Percentiles rank a stretch among this genome's conserved stretches.
phyloP scores from a whole-genome alignment of 257 asterid genomes.

The Hygrophila difformis region DNA sequence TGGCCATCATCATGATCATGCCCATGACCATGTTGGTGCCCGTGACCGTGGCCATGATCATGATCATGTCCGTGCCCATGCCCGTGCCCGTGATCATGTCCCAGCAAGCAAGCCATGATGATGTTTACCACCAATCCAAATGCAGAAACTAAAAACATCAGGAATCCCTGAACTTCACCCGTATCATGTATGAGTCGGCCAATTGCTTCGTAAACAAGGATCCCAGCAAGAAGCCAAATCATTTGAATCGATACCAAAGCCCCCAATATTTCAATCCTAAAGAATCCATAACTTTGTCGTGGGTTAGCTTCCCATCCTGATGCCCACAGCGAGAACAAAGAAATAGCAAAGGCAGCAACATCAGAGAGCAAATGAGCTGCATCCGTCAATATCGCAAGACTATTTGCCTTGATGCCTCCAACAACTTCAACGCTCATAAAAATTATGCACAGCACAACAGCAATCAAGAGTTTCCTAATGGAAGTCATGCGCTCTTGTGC shows the following conservation, averaged over 20 bases:
- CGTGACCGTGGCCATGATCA: conserved; percentile 79
- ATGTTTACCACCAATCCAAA: conserved; percentile 60
- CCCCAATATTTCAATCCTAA: conserved; percentile 66
- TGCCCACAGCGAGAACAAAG: conserved; percentile 68
- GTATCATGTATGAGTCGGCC: conserved; percentile 37
- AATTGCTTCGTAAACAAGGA: conserved; percentile 69
- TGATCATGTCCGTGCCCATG: conserved; percentile 32
- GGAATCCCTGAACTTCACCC: conserved; percentile 66
- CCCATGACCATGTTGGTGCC: conserved; percentile 40
- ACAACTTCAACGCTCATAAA: conserved; percentile 61
- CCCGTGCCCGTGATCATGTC: conserved; percentile 62
- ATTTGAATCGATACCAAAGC: conserved; percentile 64
- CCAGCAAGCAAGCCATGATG: conserved; percentile 55
- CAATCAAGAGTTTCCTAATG: conserved; percentile 50
- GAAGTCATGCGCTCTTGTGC: conserved; percentile 55
- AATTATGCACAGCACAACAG: conserved; percentile 46
- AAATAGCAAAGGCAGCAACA: conserved; percentile 77
- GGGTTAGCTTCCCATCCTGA: conserved; percentile 80
- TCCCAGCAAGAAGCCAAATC: conserved; percentile 87
- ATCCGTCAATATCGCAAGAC: conserved; percentile 62
- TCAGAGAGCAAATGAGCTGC: conserved; percentile 71
- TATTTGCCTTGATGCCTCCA: conserved; percentile 70
- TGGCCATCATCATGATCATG: conserved; percentile 29
- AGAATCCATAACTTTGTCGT: conserved; percentile 72
- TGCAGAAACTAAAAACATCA: conserved; percentile 62